A percentile compares a stretch with the other conserved stretches of the same genome.
Evolutionary conservation across 2,329 filamentous ascomycete species (phyloP).

Genomic region (Colletotrichum destructivum): DNA sequence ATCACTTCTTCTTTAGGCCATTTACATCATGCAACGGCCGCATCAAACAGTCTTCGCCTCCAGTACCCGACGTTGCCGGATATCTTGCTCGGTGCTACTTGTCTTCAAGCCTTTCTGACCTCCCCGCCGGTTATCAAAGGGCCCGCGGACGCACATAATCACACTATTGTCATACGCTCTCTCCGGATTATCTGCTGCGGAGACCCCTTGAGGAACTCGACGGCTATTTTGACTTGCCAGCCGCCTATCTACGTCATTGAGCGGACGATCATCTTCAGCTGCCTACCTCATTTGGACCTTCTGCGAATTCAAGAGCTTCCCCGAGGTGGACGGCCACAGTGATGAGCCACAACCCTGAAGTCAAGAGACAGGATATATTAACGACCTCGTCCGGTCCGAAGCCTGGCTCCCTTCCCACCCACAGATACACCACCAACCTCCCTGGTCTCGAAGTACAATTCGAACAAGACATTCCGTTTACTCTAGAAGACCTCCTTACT

Average conservation of each 20-base stretch:
- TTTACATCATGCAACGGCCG: conserved; percentile 12
- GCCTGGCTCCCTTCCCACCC: neutral
- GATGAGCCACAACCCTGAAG: conserved; percentile 5
- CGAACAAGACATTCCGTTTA: conserved; percentile 9
- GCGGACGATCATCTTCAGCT: conserved; percentile 4
- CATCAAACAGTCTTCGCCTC: neutral
- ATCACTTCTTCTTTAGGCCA: conserved; percentile 9
- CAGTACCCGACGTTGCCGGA: conserved; percentile 11
- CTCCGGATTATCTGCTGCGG: conserved; percentile 11
- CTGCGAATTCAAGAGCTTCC: neutral
- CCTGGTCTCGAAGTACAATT: neutral
- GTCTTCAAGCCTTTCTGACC: conserved; percentile 11
- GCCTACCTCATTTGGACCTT: conserved; percentile 1
- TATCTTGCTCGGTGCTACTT: conserved; percentile 9
- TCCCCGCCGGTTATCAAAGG: conserved; percentile 2
- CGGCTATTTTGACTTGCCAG: conserved; percentile 28
- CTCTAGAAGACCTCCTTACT: conserved; percentile 24
- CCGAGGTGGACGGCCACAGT: conserved; percentile 1
- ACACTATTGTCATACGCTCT: conserved; percentile 21
- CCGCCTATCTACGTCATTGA: conserved; percentile 24
- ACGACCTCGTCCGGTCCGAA: conserved; percentile 11
- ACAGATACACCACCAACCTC: conserved; percentile 18
- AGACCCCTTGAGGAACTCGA: neutral
- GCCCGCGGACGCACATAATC: conserved; percentile 22
- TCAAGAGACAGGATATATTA: conserved; percentile 28